These are phyloP conservation scores for Blechomonas ayalai DNA, from an alignment of 208 protist species.

Conservation along the genomic window DNA sequence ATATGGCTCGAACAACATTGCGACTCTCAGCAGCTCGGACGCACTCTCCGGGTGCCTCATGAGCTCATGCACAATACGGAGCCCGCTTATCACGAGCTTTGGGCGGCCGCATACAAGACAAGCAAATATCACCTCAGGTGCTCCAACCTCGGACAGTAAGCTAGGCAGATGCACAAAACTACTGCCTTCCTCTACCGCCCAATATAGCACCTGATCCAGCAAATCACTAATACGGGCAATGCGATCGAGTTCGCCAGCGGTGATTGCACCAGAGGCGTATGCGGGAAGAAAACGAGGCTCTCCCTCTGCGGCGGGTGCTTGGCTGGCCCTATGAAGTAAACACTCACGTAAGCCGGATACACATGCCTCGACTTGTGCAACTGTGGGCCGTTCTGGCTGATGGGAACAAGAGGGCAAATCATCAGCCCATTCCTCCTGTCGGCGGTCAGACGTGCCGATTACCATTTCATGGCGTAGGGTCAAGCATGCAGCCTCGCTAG, in stretches of 20 bases:
- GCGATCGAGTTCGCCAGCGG: constrained; percentile 18
- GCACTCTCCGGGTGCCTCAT: constrained; percentile 44
- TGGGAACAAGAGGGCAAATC: too few species aligned
- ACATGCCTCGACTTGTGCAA: too few species aligned
- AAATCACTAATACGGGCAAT: constrained; percentile 29
- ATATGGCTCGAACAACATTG: constrained; percentile 1
- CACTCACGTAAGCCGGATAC: too few species aligned
- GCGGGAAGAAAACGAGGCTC: constrained; percentile 6
- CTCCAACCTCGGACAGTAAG: constrained; percentile 40
- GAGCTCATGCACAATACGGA: constrained; percentile 29
- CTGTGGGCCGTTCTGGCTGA: too few species aligned
- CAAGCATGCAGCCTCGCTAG: too few species aligned
- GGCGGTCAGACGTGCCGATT: too few species aligned
- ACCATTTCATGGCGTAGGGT: too few species aligned
- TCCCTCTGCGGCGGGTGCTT: too few species aligned
- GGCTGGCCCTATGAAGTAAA: too few species aligned
- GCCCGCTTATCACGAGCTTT: constrained; percentile 29
- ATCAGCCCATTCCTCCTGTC: too few species aligned
- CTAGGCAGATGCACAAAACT: constrained; percentile 43
- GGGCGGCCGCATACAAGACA: constrained; percentile 34
- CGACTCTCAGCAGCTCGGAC: constrained; percentile 30
- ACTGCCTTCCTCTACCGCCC: constrained; percentile 58
- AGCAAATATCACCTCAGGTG: constrained; percentile 34
- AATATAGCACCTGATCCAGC: constrained; percentile 59
- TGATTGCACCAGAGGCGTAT: constrained; percentile 10